Percentiles rank a stretch among this genome's conserved stretches.
Conservation (phyloP, 2,329 filamentous ascomycete genomes). For the Botrytis cinerea region DNA sequence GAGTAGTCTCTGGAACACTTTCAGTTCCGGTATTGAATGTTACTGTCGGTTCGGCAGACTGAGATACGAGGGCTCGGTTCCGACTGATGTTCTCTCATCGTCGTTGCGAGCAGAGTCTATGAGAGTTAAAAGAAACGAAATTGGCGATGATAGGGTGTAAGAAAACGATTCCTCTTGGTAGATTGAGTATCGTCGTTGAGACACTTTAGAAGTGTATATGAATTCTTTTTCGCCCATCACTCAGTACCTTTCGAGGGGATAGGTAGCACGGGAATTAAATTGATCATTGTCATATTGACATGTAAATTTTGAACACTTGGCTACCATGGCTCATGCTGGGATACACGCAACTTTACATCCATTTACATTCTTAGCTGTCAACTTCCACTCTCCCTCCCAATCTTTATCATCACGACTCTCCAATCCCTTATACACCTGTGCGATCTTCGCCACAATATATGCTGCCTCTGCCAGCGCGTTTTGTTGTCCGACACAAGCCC, state of each 20-base stretch:
- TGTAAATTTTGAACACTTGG: too few species aligned
- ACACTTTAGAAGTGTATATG: neutral
- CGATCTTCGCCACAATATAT: conserved; percentile 22
- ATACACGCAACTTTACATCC: conserved; percentile 11
- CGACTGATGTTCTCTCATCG: neutral
- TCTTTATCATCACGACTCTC: conserved; percentile 11
- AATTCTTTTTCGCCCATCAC: neutral
- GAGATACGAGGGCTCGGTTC: neutral
- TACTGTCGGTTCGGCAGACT: neutral
- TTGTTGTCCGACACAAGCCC: conserved; percentile 61
- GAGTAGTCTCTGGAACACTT: fast-evolving
- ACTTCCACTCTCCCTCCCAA: conserved; percentile 8
- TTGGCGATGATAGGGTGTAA: neutral
- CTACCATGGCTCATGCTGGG: neutral
- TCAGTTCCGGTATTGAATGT: neutral
- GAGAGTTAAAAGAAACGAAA: neutral
- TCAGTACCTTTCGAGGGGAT: neutral
- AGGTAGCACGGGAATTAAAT: neutral
- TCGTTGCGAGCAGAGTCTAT: too few species aligned
- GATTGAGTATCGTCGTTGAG: fast-evolving
- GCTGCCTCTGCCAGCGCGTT: conserved; percentile 25
- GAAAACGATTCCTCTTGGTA: neutral
- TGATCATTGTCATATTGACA: too few species aligned
- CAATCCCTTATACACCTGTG: conserved; percentile 22
- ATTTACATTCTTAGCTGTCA: conserved; percentile 20